Conservation (phyloP, 2,329 filamentous ascomycete genomes). For the Cordyceps fumosorosea region DNA sequence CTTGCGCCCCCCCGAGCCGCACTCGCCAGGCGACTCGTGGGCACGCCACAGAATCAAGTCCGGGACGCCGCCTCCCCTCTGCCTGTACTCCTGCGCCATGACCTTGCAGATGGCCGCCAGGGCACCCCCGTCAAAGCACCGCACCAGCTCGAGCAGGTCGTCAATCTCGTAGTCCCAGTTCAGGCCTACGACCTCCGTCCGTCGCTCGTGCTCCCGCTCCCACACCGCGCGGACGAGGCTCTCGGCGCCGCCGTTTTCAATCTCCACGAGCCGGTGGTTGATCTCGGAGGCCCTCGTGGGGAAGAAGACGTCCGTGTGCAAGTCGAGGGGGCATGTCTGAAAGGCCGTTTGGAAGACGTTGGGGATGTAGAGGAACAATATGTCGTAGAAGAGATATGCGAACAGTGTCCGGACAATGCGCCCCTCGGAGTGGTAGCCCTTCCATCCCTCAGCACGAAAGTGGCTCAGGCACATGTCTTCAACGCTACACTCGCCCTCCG, state of each 20-base stretch:
- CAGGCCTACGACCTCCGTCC: constrained; percentile 83
- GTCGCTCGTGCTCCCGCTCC: constrained; percentile 57
- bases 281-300: constrained; percentile 80
- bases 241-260: constrained; percentile 73
- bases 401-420: constrained; percentile 88
- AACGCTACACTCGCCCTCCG: constrained; percentile 70
- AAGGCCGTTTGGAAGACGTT: constrained; percentile 97
- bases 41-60: constrained; percentile 84
- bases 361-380: constrained; percentile 86
- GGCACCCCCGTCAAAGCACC: constrained; percentile 72
- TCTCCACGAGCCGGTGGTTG: constrained; percentile 76
- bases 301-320: constrained; percentile 91
- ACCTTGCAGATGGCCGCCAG: constrained; percentile 85
- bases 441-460: constrained; percentile 81
- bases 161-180: constrained; percentile 80
- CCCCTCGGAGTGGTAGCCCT: constrained; percentile 89
- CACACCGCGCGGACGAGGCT: constrained; percentile 63
- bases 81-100: constrained; percentile 88
- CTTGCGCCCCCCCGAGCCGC: constrained; percentile 20
- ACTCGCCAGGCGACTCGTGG: constrained; percentile 18
- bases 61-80: constrained; percentile 79
- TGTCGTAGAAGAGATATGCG: constrained; percentile 85
- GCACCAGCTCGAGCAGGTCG: constrained; percentile 72
- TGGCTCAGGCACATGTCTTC: constrained; percentile 89
- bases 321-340: constrained; percentile 86